Conservation (phyloP, 2,329 filamentous ascomycete species). For the Westerdykella ornata region DNA sequence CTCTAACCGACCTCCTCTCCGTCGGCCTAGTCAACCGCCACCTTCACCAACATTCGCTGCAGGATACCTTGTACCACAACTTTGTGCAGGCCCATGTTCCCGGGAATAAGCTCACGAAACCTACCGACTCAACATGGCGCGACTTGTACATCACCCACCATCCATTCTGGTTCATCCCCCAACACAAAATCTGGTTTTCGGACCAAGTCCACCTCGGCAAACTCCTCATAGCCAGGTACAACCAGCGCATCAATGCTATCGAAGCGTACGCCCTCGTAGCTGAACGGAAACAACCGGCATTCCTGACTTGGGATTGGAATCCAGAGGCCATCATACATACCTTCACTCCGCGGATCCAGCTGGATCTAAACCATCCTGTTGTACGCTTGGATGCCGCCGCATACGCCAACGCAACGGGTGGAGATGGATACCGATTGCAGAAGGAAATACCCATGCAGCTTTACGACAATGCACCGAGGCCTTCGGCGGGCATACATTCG, state of each 20-base stretch:
- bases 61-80: conserved; percentile 66
- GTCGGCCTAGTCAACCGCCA: conserved; percentile 56
- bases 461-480: conserved; percentile 12
- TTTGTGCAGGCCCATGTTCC: conserved; percentile 65
- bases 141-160: conserved; percentile 69
- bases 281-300: conserved; percentile 49
- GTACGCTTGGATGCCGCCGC: conserved; percentile 35
- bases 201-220: conserved; percentile 68
- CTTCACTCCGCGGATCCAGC: conserved; percentile 62
- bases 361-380: conserved; percentile 70
- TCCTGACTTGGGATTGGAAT: conserved; percentile 60
- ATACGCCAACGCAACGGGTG: conserved; percentile 19
- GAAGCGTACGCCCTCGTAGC: conserved; percentile 73
- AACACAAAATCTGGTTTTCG: conserved; percentile 77
- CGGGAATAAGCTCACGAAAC: conserved; percentile 30
- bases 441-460: conserved; percentile 49
- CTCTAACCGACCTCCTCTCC: conserved; percentile 56
- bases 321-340: conserved; percentile 61
- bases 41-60: conserved; percentile 52
- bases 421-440: conserved; percentile 38
- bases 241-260: conserved; percentile 65
- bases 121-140: conserved; percentile 57
- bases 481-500: conserved; percentile 48
- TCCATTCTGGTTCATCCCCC: conserved; percentile 76
- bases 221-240: conserved; percentile 69